Percentiles rank a stretch among this genome's conserved stretches.
These are phyloP conservation scores for Pichia cephalocereana DNA, from an alignment of 805 yeast species.

Conservation along the genomic window DNA sequence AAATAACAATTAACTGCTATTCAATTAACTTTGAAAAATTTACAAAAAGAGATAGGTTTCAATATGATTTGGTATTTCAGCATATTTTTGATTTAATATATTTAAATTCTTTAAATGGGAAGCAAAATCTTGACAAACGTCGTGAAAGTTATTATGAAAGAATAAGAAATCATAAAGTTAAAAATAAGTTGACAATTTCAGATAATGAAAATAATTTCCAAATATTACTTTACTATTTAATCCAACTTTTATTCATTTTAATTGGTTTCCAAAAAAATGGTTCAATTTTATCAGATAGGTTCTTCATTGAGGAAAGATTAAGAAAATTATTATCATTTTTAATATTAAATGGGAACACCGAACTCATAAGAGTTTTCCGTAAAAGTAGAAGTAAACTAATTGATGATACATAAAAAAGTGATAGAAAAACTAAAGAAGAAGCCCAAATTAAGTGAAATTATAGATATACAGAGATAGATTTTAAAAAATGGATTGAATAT, in stretches of 20 bases:
- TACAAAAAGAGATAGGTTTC: constrained; percentile 1
- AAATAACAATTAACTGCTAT: constrained; percentile 8
- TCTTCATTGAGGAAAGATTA: neutral
- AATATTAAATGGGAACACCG: constrained; percentile 13
- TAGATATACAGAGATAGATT: neutral
- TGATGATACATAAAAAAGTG: neutral
- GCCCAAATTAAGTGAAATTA: neutral
- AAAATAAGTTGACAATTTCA: constrained; percentile 3
- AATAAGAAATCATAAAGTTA: constrained; percentile 5
- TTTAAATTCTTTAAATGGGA: constrained; percentile 1
- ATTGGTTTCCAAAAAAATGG: neutral
- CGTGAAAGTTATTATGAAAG: constrained; percentile 1
- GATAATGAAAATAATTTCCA: neutral
- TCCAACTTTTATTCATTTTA: constrained; percentile 7
- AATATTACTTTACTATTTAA: constrained; percentile 6
- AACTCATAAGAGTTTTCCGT: constrained; percentile 9
- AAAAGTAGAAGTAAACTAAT: neutral
- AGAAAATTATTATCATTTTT: constrained; percentile 14
- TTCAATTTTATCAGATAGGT: neutral
- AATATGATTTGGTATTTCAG: constrained; percentile 2
- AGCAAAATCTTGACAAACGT: neutral
- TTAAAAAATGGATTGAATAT: too few relatives aligned
- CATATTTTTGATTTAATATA: constrained; percentile 8
- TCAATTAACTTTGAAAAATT: constrained; percentile 8
- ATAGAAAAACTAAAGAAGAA: neutral